phyloP scores from a whole-genome alignment of 148 eudicot species.

The Euryodendron excelsum region DNA sequence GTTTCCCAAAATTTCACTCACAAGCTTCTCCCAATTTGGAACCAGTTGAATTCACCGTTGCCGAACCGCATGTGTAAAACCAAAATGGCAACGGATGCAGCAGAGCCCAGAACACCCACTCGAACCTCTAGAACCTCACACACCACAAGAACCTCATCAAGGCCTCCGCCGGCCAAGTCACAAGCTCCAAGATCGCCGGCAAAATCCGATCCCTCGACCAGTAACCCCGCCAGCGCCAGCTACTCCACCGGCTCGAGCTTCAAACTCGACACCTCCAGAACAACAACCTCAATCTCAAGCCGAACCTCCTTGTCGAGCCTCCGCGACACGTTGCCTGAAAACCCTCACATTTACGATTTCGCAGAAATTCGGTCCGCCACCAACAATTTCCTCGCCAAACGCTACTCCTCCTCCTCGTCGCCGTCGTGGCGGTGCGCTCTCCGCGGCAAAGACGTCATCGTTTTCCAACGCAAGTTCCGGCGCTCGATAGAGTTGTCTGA shows the following conservation, averaged over 20 bases:
- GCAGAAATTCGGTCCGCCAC: slow-evolving; percentile 76
- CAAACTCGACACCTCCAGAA: slow-evolving; percentile 30
- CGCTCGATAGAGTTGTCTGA: slow-evolving; percentile 7
- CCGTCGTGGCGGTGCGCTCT: slow-evolving; percentile 63
- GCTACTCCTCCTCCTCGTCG: slow-evolving; percentile 34
- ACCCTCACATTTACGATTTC: slow-evolving; percentile 63
- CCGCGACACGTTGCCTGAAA: slow-evolving; percentile 65
- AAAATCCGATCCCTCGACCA: background rate
- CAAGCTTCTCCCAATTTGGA: background rate
- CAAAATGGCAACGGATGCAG: slow-evolving; percentile 29
- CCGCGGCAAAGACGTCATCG: slow-evolving; percentile 45
- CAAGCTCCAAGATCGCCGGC: background rate
- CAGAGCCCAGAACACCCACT: slow-evolving; percentile 13
- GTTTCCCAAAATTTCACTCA: background rate
- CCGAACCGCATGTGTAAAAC: slow-evolving; percentile 34
- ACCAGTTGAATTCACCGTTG: background rate
- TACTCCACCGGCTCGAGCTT: slow-evolving; percentile 26
- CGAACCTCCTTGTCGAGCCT: slow-evolving; percentile 52
- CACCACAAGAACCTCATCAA: background rate
- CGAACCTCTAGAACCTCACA: background rate
- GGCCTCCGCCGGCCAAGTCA: background rate
- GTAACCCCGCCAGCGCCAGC: slow-evolving; percentile 5
- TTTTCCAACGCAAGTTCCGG: slow-evolving; percentile 59
- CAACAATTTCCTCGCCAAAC: slow-evolving; percentile 75
- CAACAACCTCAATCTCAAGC: slow-evolving; percentile 38